A percentile compares a stretch with the other conserved stretches of the same genome.
Evolutionary conservation across 2,329 filamentous ascomycete genomes (phyloP).

Genomic region (Myriosclerotinia curreyana): DNA sequence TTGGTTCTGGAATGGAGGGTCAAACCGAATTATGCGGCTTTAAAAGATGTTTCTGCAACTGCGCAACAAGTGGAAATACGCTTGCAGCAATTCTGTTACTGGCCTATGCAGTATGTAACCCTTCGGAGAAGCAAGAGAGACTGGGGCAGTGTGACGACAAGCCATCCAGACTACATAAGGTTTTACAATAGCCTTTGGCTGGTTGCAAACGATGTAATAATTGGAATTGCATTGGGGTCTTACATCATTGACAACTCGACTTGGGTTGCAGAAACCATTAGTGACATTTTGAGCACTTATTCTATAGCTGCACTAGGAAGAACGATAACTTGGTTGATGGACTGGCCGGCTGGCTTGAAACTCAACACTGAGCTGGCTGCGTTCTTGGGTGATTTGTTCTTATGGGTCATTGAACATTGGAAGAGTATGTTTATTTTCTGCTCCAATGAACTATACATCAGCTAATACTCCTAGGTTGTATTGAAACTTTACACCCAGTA

Average conservation of each 20-base stretch:
- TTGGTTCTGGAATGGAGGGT: conserved; percentile 80
- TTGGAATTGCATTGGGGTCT: conserved; percentile 91
- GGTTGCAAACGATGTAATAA: conserved; percentile 97
- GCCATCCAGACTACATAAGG: conserved; percentile 94
- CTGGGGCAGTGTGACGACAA: conserved; percentile 94
- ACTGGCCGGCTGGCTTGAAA: conserved; percentile 90
- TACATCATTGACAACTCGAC: conserved; percentile 95
- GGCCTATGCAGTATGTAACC: conserved; percentile 94
- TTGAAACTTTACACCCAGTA: conserved; percentile 71
- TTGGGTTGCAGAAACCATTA: conserved; percentile 78
- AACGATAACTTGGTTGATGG: conserved; percentile 94
- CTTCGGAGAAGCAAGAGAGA: conserved; percentile 84
- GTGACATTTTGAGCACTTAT: conserved; percentile 71
- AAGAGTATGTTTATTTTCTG: conserved; percentile 56
- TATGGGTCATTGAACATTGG: conserved; percentile 99
- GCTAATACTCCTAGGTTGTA: conserved; percentile 54
- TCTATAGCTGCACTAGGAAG: conserved; percentile 83
- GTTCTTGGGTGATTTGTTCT: conserved; percentile 92
- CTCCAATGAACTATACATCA: not conserved
- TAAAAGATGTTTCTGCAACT: conserved; percentile 95
- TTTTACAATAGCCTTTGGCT: conserved; percentile 99
- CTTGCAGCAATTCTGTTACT: conserved; percentile 97
- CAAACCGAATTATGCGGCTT: conserved; percentile 71
- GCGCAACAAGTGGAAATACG: conserved; percentile 97
- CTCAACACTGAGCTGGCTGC: conserved; percentile 88